Base-by-base conservation (phyloP, 352 stramenopile species). In the Pythium oligandrum region DNA sequence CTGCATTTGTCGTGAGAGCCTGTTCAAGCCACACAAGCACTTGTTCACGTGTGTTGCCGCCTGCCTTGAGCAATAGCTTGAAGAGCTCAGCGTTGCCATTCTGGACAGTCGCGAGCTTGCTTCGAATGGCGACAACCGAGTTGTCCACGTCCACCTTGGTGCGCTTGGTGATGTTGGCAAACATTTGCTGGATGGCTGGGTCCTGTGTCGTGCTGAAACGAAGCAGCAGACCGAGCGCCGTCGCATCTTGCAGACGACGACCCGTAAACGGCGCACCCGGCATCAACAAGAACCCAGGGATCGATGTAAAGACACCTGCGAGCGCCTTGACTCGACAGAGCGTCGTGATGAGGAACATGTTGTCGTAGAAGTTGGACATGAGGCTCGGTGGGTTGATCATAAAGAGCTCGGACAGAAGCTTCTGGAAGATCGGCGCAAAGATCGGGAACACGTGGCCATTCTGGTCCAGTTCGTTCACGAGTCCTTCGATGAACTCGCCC, bases 81-180 rank as follows among this genome's bases (percentile, higher is more conserved):
- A 93, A 37, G 54, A 93, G 70, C 54, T 92, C 75, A 1, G 76
- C 72, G 17, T 67, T 57, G 1, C 75, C 67, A 34, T 71, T 76
- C 51, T 88, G 78, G 11, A 93, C 63, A n/a, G 66, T 82, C 56
- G 84, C 66, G 35, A 94, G 58, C 50, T 90, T 86, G 44, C 61
- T 80, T 12, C 83, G 81, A 59, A 90, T 66, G 2, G 73, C 66
- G 17, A 71, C 43, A 36, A 92, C 70, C 34, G 79, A 84, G 59
- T 86, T 83, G 54, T 93, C 76, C 37, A 92, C 74, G 44, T 92
- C 76, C 11, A 73, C 79, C 62, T 87, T 88, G 31, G 79, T 90
- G 7, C 83, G 76, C 63, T 91, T 93, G 3, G 83, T 88, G 47
- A 93, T 85, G 59, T 93, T 91, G 5, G 73, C 59, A 40, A 93